Conservation (phyloP, 164 flowering plant genomes). For the Tetrastigma voinierianum region DNA sequence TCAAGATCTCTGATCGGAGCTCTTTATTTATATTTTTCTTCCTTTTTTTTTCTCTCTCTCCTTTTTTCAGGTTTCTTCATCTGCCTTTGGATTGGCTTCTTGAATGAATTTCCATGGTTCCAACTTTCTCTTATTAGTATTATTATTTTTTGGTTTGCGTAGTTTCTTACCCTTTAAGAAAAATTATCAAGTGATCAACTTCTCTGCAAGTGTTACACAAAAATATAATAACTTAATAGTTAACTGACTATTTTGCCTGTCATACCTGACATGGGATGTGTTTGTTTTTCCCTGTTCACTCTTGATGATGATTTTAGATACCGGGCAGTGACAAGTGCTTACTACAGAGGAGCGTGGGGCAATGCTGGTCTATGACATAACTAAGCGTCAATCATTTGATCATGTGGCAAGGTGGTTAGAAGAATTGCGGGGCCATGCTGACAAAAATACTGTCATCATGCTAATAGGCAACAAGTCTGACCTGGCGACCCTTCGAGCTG, state of each 20-base stretch:
- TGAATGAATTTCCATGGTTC: too few species aligned
- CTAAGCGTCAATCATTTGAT: constrained; percentile 48
- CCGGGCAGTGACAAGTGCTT: constrained; percentile 51
- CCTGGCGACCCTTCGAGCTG: constrained; percentile 33
- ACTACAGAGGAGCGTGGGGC: constrained; percentile 57
- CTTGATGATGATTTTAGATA: constrained; percentile 26
- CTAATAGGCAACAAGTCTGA: constrained; percentile 50
- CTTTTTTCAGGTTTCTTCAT: too few species aligned
- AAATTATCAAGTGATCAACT: background rate
- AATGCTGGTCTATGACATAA: constrained; percentile 49
- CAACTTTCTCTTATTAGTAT: too few species aligned
- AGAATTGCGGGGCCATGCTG: constrained; percentile 45
- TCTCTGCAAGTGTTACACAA: background rate
- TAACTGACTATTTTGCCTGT: background rate
- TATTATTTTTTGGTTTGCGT: too few species aligned
- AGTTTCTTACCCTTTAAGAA: too few species aligned
- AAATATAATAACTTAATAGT: too few species aligned
- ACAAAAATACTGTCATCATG: constrained; percentile 47
- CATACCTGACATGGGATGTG: background rate
- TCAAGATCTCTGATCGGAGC: too few species aligned
- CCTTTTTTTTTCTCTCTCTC: too few species aligned
- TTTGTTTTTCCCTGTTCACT: constrained; percentile 1
- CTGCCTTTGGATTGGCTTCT: too few species aligned
- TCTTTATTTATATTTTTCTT: too few species aligned
- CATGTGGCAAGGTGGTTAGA: constrained; percentile 49